A percentile compares a stretch with the other conserved stretches of the same genome.
These are phyloP conservation scores for Eutrema japonicum DNA, from an alignment of 345 rosid species.

Conservation along the genomic window DNA sequence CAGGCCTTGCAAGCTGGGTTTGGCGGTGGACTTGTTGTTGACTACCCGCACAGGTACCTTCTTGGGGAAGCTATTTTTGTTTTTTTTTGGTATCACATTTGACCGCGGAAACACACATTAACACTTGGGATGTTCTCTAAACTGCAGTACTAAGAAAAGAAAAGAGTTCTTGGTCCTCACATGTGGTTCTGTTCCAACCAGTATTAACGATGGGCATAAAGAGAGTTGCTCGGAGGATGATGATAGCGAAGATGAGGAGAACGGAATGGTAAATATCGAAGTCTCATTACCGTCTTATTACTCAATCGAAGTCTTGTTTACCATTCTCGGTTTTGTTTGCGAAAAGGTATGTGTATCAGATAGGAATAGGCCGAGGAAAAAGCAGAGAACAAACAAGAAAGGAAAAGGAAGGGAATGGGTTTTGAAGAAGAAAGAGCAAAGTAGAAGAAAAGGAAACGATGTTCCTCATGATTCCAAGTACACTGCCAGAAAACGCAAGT, in stretches of 20 bases:
- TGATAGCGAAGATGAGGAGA: slow-evolving; percentile 63
- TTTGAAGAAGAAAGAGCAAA: slow-evolving; percentile 82
- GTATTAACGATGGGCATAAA: slow-evolving; percentile 52
- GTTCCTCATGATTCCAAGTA: slow-evolving; percentile 83
- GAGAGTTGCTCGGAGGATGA: slow-evolving; percentile 68
- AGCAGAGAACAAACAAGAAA: slow-evolving; percentile 65
- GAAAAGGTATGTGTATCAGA: slow-evolving; percentile 68
- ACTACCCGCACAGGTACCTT: slow-evolving; percentile 86
- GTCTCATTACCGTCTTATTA: not conserved
- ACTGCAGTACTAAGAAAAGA: slow-evolving; percentile 69
- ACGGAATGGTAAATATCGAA: slow-evolving; percentile 50
- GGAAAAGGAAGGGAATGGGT: slow-evolving; percentile 80
- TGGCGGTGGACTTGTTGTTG: slow-evolving; percentile 91
- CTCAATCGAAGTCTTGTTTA: not conserved
- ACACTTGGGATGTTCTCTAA: not conserved
- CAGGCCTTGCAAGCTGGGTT: slow-evolving; percentile 92
- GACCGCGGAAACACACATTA: not conserved
- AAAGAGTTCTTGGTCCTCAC: slow-evolving; percentile 88
- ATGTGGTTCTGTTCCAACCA: slow-evolving; percentile 67
- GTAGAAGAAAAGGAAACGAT: slow-evolving; percentile 74
- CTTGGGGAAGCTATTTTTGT: slow-evolving; percentile 3
- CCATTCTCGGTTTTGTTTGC: not conserved
- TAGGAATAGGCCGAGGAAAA: slow-evolving; percentile 80
- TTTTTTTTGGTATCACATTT: slow-evolving; percentile 1
- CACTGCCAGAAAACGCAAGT: slow-evolving; percentile 82